Percentiles rank a stretch among this genome's conserved stretches.
Conservation (phyloP, 2,329 filamentous ascomycete species). For the Volutella citrinella region DNA sequence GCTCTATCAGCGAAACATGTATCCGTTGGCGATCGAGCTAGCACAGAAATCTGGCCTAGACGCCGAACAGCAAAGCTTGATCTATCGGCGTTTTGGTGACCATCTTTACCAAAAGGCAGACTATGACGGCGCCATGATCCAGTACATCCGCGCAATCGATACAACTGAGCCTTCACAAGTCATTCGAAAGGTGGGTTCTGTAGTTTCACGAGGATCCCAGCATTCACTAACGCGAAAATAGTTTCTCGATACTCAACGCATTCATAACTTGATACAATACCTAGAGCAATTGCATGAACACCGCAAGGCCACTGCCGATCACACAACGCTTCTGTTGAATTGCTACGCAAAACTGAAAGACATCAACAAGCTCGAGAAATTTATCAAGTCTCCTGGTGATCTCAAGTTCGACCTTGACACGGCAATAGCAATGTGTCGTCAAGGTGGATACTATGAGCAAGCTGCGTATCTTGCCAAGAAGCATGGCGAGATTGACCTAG, state of each 20-base stretch:
- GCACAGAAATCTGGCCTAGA: slow-evolving; percentile 87
- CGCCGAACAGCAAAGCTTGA: slow-evolving; percentile 77
- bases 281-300: slow-evolving; percentile 95
- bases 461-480: slow-evolving; percentile 93
- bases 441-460: slow-evolving; percentile 95
- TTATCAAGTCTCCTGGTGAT: slow-evolving; percentile 93
- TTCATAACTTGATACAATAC: slow-evolving; percentile 96
- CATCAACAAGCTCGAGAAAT: slow-evolving; percentile 90
- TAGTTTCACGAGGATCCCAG: slow-evolving; percentile 93
- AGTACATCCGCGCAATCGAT: slow-evolving; percentile 94
- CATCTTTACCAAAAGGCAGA: slow-evolving; percentile 92
- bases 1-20: slow-evolving; percentile 90
- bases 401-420: slow-evolving; percentile 97
- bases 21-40: slow-evolving; percentile 85
- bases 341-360: slow-evolving; percentile 99
- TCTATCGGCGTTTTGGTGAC: slow-evolving; percentile 91
- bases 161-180: slow-evolving; percentile 95
- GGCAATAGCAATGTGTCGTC: slow-evolving; percentile 94
- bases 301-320: slow-evolving; percentile 87
- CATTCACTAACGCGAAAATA: slow-evolving; percentile 70
- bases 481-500: slow-evolving; percentile 88
- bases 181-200: slow-evolving; percentile 70
- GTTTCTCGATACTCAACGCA: slow-evolving; percentile 95
- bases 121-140: slow-evolving; percentile 98
- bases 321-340: slow-evolving; percentile 90